Base-by-base conservation (phyloP, 2,329 filamentous ascomycete species). In the Paradendryphiella salina region DNA sequence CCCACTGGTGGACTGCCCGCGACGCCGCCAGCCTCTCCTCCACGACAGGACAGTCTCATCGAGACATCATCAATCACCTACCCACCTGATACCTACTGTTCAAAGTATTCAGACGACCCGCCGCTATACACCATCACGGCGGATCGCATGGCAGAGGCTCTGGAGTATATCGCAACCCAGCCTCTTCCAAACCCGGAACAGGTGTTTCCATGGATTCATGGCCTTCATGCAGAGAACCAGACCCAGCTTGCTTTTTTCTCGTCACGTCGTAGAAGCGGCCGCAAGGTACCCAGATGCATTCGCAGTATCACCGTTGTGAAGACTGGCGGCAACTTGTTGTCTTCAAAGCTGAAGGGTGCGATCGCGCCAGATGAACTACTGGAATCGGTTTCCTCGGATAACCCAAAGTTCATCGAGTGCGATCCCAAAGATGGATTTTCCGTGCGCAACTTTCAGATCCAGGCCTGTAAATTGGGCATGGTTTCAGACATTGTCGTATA, bases 121-220 rank as follows among this genome's bases (percentile, higher is more conserved):
- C 82, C 71, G 41, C 73, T 96, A 20, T 96, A 89, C 73, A 83
- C 86, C 35, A 85, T 97, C 61, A 82, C 85, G 66, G 84, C 87
- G 23, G 77, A 79, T 33, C 82, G 83, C 21, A 79, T 96, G 35
- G 84, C 85, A 9, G 79, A 84, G 37, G 90, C 93, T 1, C 69
- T 97, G 28, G 85, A 95, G 58, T 84, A 92, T 64, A 77, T 85
- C 52, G 83, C 93, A 3, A 82, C 85, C 2, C 90, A 96, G 66
- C 87, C 91, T 1, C 79, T 97, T 18, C 93, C 94, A 5, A 85
- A 93, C 48, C 85, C 94, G 0, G 83, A 87, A n/a, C 81, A 85
- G 54, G 89, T 97, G 55, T 99, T 97, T 66, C 94, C 94, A 2
- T 99, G 94, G 94, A 80, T 96, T 18, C 94, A 99, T 75, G 94